Percentiles rank a stretch among this genome's conserved stretches.
Evolutionary conservation across 352 stramenopile genomes (phyloP).

Genomic region (Plasmopara muralis): DNA sequence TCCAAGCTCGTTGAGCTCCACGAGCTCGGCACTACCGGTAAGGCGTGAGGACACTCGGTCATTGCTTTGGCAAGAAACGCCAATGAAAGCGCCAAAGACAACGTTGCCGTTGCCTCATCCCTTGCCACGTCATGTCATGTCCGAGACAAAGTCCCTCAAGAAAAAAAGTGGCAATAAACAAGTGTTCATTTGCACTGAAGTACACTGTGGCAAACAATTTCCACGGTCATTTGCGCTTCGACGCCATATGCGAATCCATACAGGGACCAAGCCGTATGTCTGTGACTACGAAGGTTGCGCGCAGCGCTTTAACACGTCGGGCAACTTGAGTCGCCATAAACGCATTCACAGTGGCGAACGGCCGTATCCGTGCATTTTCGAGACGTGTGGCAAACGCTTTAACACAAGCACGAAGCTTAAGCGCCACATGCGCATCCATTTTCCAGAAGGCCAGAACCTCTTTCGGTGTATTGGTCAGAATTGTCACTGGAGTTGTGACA

Average conservation of each 20-base stretch:
- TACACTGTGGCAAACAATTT: slow-evolving; percentile 82
- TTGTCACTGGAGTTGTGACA: slow-evolving; percentile 65
- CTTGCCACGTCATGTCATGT: not conserved
- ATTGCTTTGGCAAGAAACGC: slow-evolving; percentile 12
- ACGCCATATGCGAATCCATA: slow-evolving; percentile 82
- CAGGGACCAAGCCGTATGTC: slow-evolving; percentile 72
- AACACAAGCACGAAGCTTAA: slow-evolving; percentile 88
- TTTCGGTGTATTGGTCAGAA: slow-evolving; percentile 58
- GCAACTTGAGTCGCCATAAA: slow-evolving; percentile 83
- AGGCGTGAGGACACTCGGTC: slow-evolving; percentile 15
- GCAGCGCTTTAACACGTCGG: slow-evolving; percentile 83
- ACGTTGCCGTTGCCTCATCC: slow-evolving; percentile 1
- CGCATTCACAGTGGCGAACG: slow-evolving; percentile 81
- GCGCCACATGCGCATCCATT: slow-evolving; percentile 84
- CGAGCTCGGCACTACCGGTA: slow-evolving; percentile 8
- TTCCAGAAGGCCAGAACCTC: slow-evolving; percentile 64
- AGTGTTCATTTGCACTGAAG: slow-evolving; percentile 66
- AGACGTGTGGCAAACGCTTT: slow-evolving; percentile 76
- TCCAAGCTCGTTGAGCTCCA: not conserved
- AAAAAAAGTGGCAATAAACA: slow-evolving; percentile 41
- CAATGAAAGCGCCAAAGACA: not conserved
- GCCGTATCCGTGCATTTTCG: slow-evolving; percentile 73
- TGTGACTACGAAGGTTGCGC: slow-evolving; percentile 71
- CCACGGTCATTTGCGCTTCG: slow-evolving; percentile 76
- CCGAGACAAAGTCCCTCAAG: slow-evolving; percentile 18